These are phyloP conservation scores for Laburnicola sp. DNA, from an alignment of 2,329 filamentous ascomycete species.

Conservation along the genomic window DNA sequence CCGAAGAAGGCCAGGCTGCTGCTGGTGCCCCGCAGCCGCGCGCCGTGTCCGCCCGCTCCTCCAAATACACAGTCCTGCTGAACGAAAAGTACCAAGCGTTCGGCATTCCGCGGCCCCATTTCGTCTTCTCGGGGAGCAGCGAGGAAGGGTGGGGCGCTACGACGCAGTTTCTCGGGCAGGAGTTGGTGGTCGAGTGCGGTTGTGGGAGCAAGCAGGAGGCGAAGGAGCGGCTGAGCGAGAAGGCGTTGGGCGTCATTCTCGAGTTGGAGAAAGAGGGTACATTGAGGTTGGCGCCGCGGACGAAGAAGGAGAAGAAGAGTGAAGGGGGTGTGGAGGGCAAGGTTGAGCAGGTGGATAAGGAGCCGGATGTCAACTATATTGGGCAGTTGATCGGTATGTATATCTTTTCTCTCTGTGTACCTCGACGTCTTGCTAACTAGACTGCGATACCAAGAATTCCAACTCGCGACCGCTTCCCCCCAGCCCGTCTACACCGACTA, in stretches of 20 bases:
- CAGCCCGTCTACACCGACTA: conserved; percentile 46
- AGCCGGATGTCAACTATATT: conserved; percentile 39
- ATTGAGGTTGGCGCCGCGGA: conserved; percentile 22
- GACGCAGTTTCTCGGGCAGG: conserved; percentile 27
- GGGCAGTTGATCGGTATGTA: conserved; percentile 45
- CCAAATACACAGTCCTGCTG: conserved; percentile 25
- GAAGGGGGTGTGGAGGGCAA: not conserved
- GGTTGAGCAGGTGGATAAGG: conserved; percentile 17
- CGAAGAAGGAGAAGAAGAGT: conserved; percentile 9
- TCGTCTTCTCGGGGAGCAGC: conserved; percentile 19
- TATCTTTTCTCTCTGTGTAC: not conserved
- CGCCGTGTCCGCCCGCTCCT: conserved; percentile 22
- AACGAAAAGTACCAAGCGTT: conserved; percentile 33
- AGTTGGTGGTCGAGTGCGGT: conserved; percentile 18
- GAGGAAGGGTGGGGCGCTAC: conserved; percentile 25
- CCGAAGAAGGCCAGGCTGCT: not conserved
- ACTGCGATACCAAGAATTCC: conserved; percentile 33
- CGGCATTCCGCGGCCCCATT: conserved; percentile 25
- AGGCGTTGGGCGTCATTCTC: conserved; percentile 34
- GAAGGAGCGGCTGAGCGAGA: conserved; percentile 46
- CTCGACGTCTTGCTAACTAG: not conserved
- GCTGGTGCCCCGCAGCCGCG: conserved; percentile 15
- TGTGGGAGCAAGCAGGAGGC: conserved; percentile 49
- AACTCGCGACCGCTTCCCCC: conserved; percentile 24
- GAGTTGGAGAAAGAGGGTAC: conserved; percentile 26